Conservation (phyloP, 1,284 basidiomycete genomes). For the Ganoderma meredithae region DNA sequence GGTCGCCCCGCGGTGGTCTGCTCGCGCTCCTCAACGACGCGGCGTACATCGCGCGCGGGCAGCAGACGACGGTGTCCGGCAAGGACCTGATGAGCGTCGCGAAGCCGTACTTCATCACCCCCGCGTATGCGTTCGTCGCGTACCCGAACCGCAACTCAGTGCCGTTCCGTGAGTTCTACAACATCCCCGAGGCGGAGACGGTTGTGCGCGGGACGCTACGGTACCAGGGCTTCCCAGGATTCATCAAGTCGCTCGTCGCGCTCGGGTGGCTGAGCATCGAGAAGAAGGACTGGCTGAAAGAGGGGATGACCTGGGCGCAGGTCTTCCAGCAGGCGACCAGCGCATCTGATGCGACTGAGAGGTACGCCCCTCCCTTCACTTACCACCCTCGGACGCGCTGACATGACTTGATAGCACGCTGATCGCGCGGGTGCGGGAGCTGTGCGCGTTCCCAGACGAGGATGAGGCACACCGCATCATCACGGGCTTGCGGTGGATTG, state of each 20-base stretch:
- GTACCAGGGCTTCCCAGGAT: constrained; percentile 99
- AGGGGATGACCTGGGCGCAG: constrained; percentile 82
- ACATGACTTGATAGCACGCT: constrained; percentile 55
- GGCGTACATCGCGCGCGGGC: constrained; percentile 76
- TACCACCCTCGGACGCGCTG: no score
- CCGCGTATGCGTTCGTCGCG: constrained; percentile 95
- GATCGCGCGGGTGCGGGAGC: constrained; percentile 72
- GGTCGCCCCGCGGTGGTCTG: constrained; percentile 97
- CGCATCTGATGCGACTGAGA: constrained; percentile 74
- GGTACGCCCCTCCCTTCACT: constrained; percentile 49
- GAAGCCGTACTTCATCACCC: constrained; percentile 94
- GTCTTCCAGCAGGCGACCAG: constrained; percentile 84
- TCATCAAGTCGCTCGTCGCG: constrained; percentile 89
- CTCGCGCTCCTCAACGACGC: constrained; percentile 95
- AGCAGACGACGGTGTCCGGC: constrained; percentile 71
- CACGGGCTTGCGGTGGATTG: constrained; percentile 93
- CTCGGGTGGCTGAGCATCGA: constrained; percentile 88
- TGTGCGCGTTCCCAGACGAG: constrained; percentile 77
- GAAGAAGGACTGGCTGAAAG: constrained; percentile 82
- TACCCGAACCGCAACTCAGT: constrained; percentile 98
- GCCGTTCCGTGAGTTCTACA: constrained; percentile 87
- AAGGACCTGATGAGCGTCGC: constrained; percentile 87
- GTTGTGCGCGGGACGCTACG: constrained; percentile 93
- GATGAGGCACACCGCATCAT: constrained; percentile 80
- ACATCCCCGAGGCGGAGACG: constrained; percentile 94